Base-by-base conservation (phyloP, 495 filamentous ascomycete species). In the Rhizodiscina lignyota region DNA sequence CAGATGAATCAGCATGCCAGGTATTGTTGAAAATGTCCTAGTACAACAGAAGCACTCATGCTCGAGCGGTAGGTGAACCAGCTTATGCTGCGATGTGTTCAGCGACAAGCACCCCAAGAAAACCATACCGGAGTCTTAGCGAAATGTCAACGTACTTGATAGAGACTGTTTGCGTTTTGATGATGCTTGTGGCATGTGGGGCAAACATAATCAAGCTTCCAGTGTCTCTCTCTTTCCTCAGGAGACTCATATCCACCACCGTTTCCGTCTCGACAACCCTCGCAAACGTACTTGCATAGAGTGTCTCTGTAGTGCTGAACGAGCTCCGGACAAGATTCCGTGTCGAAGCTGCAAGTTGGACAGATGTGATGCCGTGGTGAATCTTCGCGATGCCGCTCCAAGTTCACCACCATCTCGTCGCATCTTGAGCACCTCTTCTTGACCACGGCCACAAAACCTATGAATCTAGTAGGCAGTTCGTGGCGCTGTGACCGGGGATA, bases 1-100 rank as follows among this genome's bases (percentile, higher is more conserved):
- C 8, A 40, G 32, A 28, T 40, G 38, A n/a, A 40, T 36, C 21
- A 40, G 36, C 35, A 40, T 40, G 19, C 32, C 38, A 6, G 31
- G 22, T 1, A 26, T 6, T 2, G 32, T 40, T 10, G 16, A 23
- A 21, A 40, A 40, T 2, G 17, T n/a, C 8, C 32, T 15, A 6
- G 28, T 12, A 19, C 38, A 40, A 21, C 38, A 31, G 23, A 16
- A 36, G 38, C 38, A 40, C 18, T 36, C 22, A 5, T 15, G 4
- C 16, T 23, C 30, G 12, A 11, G 11, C 12, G 30, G 30, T 6
- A 24, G 12, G 17, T 40, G 38, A 2, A 28, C 22, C 4, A 36
- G 10, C 10, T 23, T 19, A 23, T 40, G 38, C 38, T 40, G 21
- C 8, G 4, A 26, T 8, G 8, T 27, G 13, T 13, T 6, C 24